A percentile compares a stretch with the other conserved stretches of the same genome.
Evolutionary conservation across 495 filamentous ascomycete species (phyloP).

Genomic region (Lophiotrema nucula): DNA sequence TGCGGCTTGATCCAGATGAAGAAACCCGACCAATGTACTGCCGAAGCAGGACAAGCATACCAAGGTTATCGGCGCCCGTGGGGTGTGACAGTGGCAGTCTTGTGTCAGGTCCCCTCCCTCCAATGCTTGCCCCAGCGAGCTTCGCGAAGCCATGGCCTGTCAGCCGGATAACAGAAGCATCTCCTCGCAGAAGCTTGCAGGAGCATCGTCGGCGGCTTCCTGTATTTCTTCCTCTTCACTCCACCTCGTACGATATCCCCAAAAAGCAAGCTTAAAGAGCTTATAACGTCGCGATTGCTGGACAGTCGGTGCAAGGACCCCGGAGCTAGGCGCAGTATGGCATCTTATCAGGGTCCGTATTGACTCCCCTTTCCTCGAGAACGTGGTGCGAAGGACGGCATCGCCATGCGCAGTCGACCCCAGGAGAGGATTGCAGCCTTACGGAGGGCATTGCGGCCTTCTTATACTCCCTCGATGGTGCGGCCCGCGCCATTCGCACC

Average conservation of each 20-base stretch:
- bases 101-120: background rate
- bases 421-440: background rate
- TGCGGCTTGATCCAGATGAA: too few relatives aligned
- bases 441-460: background rate
- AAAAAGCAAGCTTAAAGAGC: background rate
- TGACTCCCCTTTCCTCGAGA: background rate
- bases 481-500: background rate
- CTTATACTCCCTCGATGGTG: background rate
- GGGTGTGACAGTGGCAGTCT: background rate
- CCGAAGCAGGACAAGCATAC: too few relatives aligned
- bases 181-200: background rate
- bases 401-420: background rate
- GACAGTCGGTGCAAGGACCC: background rate
- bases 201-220: background rate
- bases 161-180: background rate
- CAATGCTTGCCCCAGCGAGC: background rate
- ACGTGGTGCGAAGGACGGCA: background rate
- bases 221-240: background rate
- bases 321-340: background rate
- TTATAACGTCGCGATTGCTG: background rate
- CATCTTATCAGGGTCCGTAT: constrained; percentile 1
- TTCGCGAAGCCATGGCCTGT: background rate
- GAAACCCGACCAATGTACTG: too few relatives aligned
- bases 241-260: background rate
- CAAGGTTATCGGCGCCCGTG: too few relatives aligned